Base-by-base conservation (phyloP, 163 green algal species). In the Dunaliella salina region DNA sequence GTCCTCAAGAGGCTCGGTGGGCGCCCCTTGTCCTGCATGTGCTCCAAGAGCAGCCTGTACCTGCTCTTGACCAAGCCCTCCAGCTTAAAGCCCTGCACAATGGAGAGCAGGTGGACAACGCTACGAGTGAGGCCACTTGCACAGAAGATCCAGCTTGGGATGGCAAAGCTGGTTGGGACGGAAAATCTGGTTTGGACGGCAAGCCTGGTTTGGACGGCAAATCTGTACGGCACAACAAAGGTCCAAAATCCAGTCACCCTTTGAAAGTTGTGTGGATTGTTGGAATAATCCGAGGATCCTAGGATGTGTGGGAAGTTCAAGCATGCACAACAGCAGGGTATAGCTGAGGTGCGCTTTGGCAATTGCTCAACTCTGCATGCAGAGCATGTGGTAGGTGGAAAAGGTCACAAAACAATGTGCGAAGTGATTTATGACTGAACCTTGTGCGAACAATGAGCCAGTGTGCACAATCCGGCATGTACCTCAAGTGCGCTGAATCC, bases 71-170 rank as follows among this genome's bases (percentile, higher is more conserved):
- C 79, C 32, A 82, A 33, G 13, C 79, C 79, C 79, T 82, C 79
- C 12, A 82, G 79, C 79, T 82, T 82, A 33, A 59, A 82, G 79
- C 79, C 79, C 79, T 82, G 32, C 20, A 46, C 5, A 35, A 18
- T 81, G 26, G 72, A 25, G 11, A 25, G 11, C 72, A 35, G 30
- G 32, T 25, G 25, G 17, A 33, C n/a, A 35, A 81, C 26, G 15
- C 72, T 46, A 12, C 3, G 72, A 35, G 72, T 8, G n/a, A 34
- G 0, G 15, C 17, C 15, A 81, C 25, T 25, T 34, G 15, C 15
- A 40, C 8, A 45, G 72, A 25, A 81, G 15, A 46, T 20, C 3
- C 4, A 35, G 72, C 30, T 46, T 81, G 26, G 15, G 26, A 25
- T 20, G 30, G n/a, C 72, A 81, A 46, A 20, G 1, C 25, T 40